Evolutionary conservation across 164 flowering plant species (phyloP), one percentile per base, ranked within the genome.

Genomic region (Vitis rotundifolia): DNA sequence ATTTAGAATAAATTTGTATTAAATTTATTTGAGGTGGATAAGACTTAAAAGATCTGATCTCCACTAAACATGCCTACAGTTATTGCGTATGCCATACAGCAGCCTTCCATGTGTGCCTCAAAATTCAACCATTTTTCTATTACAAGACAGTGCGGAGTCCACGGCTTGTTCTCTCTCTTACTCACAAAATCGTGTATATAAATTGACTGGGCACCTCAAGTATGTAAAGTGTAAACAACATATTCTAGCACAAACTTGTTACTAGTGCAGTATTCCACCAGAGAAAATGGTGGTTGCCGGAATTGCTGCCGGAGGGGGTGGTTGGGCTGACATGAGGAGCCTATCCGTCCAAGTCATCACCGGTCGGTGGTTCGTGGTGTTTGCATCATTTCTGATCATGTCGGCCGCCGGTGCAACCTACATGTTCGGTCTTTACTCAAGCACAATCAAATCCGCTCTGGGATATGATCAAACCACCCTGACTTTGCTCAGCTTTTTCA

Each of bases 301-400:
- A 37, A 22, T 22, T 22, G 26, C 26, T 22, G 26, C 26, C 26
- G 26, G 26, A 2, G 63, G 53, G 26, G 31, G 26, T 55, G 22
- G 10, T n/a, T 12, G 31, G 60, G 72, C 67, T 2, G 52, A 66
- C 65, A 71, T 69, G 75, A 75, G 15, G 68, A 50, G 26, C 26
- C 26, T 22, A 37, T 37, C 44, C 2, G 44, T 37, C 44, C 44
- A 37, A 37, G 44, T 37, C 68, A 26, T 83, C 18, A 70, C 69
- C n/a, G 79, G 84, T 16, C 79, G 79, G 62, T 83, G 86, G 86
- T 78, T 80, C 84, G 72, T 80, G 82, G 66, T 78, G 8, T 83
- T 80, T 19, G 84, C 82, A 1, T 76, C 77, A 7, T 22, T 83
- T 5, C 72, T 83, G 8, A 75, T 83, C 77, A 71, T 83, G 82